Percentiles rank a stretch among this genome's conserved stretches.
Conservation (phyloP, 2,329 filamentous ascomycete species). For the Xylariaceae sp. region DNA sequence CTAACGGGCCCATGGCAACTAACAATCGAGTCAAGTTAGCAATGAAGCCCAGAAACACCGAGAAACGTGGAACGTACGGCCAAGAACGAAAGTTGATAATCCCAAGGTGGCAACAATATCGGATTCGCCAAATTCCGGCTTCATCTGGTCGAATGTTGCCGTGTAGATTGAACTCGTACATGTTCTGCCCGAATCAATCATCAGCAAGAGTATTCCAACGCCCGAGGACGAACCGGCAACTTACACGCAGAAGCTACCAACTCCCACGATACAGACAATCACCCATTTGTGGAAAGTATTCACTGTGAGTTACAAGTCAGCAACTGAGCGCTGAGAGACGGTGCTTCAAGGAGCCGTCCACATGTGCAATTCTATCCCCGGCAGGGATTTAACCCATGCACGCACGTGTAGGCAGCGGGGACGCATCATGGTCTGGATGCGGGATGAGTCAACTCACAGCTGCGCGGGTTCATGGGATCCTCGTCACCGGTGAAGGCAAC, state of each 20-base stretch:
- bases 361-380: background rate
- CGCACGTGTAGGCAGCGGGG: background rate
- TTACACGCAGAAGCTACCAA: constrained; percentile 77
- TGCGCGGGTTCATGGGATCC: constrained; percentile 71
- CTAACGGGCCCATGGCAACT: constrained; percentile 55
- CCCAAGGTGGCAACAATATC: constrained; percentile 72
- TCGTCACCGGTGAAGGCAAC: constrained; percentile 70
- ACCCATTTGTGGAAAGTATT: constrained; percentile 65
- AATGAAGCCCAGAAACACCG: constrained; percentile 34
- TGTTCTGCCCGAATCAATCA: constrained; percentile 48
- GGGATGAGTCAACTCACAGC: constrained; percentile 33
- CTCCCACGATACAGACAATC: constrained; percentile 68
- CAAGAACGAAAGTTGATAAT: constrained; percentile 76
- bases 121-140: constrained; percentile 66
- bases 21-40: background rate
- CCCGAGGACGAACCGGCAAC: constrained; percentile 34
- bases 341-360: background rate
- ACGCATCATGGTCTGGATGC: background rate
- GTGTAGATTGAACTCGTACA: constrained; percentile 87
- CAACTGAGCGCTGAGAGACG: background rate
- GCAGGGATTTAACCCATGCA: background rate
- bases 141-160: constrained; percentile 71
- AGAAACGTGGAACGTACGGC: constrained; percentile 50
- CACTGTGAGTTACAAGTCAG: constrained; percentile 33
- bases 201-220: background rate